A percentile compares a stretch with the other conserved stretches of the same genome.
Conservation (phyloP, 768 basidiomycete species). For the Chalciporus chontae region DNA sequence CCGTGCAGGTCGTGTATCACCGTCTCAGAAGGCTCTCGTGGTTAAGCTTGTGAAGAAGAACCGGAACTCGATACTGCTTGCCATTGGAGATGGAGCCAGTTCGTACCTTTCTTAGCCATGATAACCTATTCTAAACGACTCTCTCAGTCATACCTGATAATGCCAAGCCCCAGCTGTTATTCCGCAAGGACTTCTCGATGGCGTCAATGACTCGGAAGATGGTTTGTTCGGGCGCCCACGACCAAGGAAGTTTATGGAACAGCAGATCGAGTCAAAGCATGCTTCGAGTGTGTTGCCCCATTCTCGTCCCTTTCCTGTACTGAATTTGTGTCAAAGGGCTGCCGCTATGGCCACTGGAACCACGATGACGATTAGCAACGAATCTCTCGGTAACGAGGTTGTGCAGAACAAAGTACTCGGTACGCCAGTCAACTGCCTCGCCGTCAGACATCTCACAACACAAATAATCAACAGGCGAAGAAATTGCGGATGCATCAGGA, state of each 20-base stretch:
- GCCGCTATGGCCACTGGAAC: constrained; percentile 69
- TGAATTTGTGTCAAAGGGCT: constrained; percentile 41
- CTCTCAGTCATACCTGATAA: constrained; percentile 77
- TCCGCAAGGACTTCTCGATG: constrained; percentile 35
- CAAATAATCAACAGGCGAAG: constrained; percentile 43
- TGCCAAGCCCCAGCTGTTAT: constrained; percentile 44
- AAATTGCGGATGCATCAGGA: constrained; percentile 60
- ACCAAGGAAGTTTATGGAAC: constrained; percentile 57
- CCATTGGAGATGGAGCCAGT: constrained; percentile 96
- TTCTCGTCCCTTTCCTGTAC: not conserved
- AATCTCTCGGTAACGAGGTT: constrained; percentile 47
- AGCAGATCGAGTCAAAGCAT: constrained; percentile 58
- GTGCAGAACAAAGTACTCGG: constrained; percentile 67
- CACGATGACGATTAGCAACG: constrained; percentile 39
- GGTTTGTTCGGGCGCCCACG: constrained; percentile 70
- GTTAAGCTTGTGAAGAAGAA: constrained; percentile 99
- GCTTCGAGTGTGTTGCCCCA: constrained; percentile 57
- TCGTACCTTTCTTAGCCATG: constrained; percentile 15
- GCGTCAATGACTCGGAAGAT: constrained; percentile 36
- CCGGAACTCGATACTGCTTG: constrained; percentile 86
- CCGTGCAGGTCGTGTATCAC: constrained; percentile 84
- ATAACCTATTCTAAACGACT: not conserved
- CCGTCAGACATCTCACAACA: not conserved
- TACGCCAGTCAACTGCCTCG: constrained; percentile 16
- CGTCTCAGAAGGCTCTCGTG: constrained; percentile 94